Evolutionary conservation across 2,329 filamentous ascomycete species (phyloP).

Genomic region (Thelonectria rubi): DNA sequence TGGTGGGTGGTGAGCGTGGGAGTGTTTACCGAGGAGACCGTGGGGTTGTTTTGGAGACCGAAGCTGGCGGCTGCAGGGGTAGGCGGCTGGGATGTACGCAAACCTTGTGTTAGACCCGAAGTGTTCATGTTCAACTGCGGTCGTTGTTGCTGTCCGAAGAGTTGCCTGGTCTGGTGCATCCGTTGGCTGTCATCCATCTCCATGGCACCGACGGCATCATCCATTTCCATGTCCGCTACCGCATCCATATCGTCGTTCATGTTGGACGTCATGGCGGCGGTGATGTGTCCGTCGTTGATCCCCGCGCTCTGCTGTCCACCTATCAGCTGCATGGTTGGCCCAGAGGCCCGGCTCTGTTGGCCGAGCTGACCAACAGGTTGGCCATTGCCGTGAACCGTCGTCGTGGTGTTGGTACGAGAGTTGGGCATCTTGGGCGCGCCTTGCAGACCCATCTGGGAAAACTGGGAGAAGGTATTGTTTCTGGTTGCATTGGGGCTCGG

Average conservation of each 20-base stretch:
- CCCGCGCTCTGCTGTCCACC: conserved; percentile 44
- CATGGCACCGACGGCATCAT: conserved; percentile 77
- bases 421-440: conserved; percentile 46
- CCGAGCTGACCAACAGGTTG: conserved; percentile 46
- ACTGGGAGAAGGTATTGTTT: conserved; percentile 54
- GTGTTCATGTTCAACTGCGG: conserved; percentile 85
- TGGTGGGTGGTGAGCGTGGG: conserved; percentile 87
- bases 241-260: conserved; percentile 77
- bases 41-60: conserved; percentile 89
- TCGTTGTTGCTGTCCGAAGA: conserved; percentile 70
- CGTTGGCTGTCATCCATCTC: conserved; percentile 70
- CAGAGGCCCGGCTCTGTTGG: conserved; percentile 45
- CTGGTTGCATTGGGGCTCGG: conserved; percentile 58
- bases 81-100: conserved; percentile 85
- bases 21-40: conserved; percentile 96
- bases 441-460: conserved; percentile 48
- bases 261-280: conserved; percentile 53
- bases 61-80: conserved; percentile 83
- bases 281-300: conserved; percentile 49
- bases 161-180: conserved; percentile 74
- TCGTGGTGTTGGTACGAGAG: conserved; percentile 45
- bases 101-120: conserved; percentile 77
- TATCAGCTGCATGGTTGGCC: conserved; percentile 54
- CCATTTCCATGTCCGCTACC: conserved; percentile 96
- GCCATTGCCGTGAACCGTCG: conserved; percentile 42